These are phyloP conservation scores for Biancaea sappan DNA, from an alignment of 306 rosid species.

Conservation along the genomic window DNA sequence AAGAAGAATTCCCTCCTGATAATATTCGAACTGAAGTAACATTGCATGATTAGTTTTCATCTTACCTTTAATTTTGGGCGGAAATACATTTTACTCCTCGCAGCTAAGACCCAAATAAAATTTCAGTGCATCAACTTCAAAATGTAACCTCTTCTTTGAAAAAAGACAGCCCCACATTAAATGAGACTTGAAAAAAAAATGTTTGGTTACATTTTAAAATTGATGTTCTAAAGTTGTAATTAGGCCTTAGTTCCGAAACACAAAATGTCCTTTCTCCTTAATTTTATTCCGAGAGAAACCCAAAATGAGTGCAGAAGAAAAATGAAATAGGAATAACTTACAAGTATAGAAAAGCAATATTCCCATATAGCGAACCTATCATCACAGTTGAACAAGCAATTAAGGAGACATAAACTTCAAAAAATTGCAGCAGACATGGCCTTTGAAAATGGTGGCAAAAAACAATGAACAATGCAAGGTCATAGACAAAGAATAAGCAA, in stretches of 20 bases:
- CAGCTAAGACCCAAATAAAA: not conserved
- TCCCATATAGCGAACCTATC: slow-evolving; percentile 86
- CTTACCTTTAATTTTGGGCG: slow-evolving; percentile 6
- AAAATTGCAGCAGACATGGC: slow-evolving; percentile 32
- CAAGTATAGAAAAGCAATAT: slow-evolving; percentile 76
- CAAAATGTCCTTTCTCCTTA: not conserved
- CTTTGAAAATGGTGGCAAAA: not conserved
- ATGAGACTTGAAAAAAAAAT: too few species aligned
- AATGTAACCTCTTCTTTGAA: too few species aligned
- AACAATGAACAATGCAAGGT: not conserved
- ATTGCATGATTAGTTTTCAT: slow-evolving; percentile 23
- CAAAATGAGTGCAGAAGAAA: slow-evolving; percentile 23
- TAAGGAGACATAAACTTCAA: slow-evolving; percentile 9
- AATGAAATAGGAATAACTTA: slow-evolving; percentile 39
- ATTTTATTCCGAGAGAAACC: slow-evolving; percentile 21
- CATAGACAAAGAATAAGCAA: not conserved
- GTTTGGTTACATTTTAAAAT: not conserved
- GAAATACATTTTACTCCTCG: not conserved
- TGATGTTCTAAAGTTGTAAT: not conserved
- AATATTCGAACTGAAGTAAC: slow-evolving; percentile 58
- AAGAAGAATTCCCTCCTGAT: slow-evolving; percentile 76
- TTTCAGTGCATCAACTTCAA: not conserved
- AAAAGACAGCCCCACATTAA: too few species aligned
- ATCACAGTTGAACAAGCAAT: slow-evolving; percentile 15
- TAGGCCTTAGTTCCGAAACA: not conserved